These are phyloP conservation scores for Yarrowia sp. DNA, from an alignment of 805 yeast species.

Conservation along the genomic window DNA sequence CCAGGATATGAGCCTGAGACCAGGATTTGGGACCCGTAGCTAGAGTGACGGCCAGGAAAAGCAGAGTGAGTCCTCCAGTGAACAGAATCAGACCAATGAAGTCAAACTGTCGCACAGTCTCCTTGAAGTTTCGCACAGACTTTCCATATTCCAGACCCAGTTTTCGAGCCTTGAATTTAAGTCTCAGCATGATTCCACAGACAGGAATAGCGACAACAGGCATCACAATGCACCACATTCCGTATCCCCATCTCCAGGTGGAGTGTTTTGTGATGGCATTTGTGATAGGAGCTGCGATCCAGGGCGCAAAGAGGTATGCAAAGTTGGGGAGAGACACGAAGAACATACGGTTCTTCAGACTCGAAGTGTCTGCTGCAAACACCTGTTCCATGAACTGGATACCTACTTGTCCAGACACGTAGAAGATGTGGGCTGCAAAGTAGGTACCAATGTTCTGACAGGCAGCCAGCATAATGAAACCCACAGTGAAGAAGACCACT, in stretches of 20 bases:
- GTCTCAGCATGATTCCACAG: conserved; percentile 49
- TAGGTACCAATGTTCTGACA: conserved; percentile 51
- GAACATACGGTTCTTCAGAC: conserved; percentile 53
- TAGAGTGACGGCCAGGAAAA: conserved; percentile 74
- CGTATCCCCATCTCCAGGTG: conserved; percentile 49
- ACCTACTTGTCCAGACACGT: conserved; percentile 53
- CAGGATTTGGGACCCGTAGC: conserved; percentile 66
- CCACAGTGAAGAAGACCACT: conserved; percentile 49
- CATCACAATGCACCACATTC: conserved; percentile 55
- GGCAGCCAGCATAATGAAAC: conserved; percentile 52
- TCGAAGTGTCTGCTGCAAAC: conserved; percentile 51
- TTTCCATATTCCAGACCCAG: conserved; percentile 13
- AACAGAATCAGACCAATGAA: conserved; percentile 65
- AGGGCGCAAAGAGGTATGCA: conserved; percentile 48
- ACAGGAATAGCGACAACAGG: conserved; percentile 69
- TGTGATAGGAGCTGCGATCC: conserved; percentile 52
- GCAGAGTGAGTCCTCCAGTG: conserved; percentile 64
- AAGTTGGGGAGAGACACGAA: conserved; percentile 46
- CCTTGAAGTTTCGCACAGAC: conserved; percentile 1
- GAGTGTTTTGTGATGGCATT: conserved; percentile 47
- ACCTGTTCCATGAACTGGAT: conserved; percentile 51
- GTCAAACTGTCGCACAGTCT: conserved; percentile 68
- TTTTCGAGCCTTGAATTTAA: conserved; percentile 12
- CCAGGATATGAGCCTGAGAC: conserved; percentile 69
- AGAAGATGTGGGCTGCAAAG: conserved; percentile 52